Base-by-base conservation (phyloP, 257 asterid species). In the Mitragyna speciosa region DNA sequence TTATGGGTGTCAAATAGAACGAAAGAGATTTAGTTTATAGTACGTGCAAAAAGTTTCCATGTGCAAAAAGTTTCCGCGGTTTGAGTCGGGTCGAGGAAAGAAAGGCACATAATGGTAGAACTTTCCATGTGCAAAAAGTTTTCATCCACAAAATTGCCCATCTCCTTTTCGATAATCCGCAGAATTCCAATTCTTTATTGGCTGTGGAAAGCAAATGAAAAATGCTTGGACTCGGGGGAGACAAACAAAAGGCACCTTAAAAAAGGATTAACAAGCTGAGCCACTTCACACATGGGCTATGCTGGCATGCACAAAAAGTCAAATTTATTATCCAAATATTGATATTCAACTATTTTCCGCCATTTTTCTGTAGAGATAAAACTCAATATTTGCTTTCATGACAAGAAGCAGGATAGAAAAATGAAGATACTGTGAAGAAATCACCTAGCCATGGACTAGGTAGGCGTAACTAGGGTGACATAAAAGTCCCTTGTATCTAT, bases 141-240 rank as follows among this genome's bases (percentile, higher is more conserved):
- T 54, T 83, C 88, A 82, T 85, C 96, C 93, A 89, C 93, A 87
- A 65, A 84, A 79, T 74, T 58, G 78, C 78, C 87, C 76, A 83
- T 74, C 83, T 47, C 65, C 72, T 52, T n/a, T 63, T 70, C 31
- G 6, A 19, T 15, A 69, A 54, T 75, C 83, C 68, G n/a, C 26
- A 47, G 47, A 64, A 12, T 65, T 48, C 79, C 72, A 73, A 14
- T 48, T 65, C 83, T 70, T 73, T 59, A 28, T 28, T 54, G 72
- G 78, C 33, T 36, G 26, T 54, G 58, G 58, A 58, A 75, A 75
- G 14, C 64, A 41, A 75, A 49, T 75, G 26, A 51, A 75, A 58
- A 2, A 36, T 61, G 63, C 31, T 26, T 31, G 33, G 33, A 19
- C 36, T 17, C 36, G 71, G 75, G n/a, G 12, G 20, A 70, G 11